Evolutionary conservation across 208 protist species (phyloP).

Genomic region (Acanthamoeba healyi): DNA sequence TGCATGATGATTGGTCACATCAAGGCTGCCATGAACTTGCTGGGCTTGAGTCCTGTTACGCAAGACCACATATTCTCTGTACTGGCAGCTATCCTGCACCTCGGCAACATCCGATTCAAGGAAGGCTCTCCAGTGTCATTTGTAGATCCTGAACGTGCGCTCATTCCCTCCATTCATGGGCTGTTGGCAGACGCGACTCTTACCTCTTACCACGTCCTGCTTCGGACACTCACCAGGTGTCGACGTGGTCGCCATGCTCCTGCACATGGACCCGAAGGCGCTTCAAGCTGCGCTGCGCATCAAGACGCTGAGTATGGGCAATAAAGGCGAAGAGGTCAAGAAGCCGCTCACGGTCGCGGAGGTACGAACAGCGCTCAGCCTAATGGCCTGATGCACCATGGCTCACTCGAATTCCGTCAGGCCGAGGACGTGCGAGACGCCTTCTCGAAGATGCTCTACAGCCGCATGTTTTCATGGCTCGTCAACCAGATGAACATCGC

Average conservation of each 20-base stretch:
- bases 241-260: slow-evolving; percentile 38
- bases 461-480: slow-evolving; percentile 90
- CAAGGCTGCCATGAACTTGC: slow-evolving; percentile 18
- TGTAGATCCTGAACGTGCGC: not conserved
- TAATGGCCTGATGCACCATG: not conserved
- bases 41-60: slow-evolving; percentile 83
- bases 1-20: not conserved
- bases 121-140: not conserved
- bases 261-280: slow-evolving; percentile 69
- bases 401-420: slow-evolving; percentile 58
- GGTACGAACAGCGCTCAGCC: not conserved
- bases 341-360: slow-evolving; percentile 18
- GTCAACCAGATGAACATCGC: slow-evolving; percentile 89
- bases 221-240: not conserved
- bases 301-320: slow-evolving; percentile 71
- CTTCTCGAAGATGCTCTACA: slow-evolving; percentile 90
- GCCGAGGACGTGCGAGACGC: slow-evolving; percentile 88
- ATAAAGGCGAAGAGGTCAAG: slow-evolving; percentile 3
- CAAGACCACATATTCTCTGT: slow-evolving; percentile 79
- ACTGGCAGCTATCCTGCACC: slow-evolving; percentile 93
- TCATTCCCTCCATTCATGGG: not conserved
- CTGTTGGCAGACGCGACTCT: no score
- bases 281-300: slow-evolving; percentile 75
- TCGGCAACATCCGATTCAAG: slow-evolving; percentile 92
- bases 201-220: no score